These are phyloP conservation scores for Aciculosporium take DNA, from an alignment of 2,329 filamentous ascomycete genomes.

Conservation along the genomic window DNA sequence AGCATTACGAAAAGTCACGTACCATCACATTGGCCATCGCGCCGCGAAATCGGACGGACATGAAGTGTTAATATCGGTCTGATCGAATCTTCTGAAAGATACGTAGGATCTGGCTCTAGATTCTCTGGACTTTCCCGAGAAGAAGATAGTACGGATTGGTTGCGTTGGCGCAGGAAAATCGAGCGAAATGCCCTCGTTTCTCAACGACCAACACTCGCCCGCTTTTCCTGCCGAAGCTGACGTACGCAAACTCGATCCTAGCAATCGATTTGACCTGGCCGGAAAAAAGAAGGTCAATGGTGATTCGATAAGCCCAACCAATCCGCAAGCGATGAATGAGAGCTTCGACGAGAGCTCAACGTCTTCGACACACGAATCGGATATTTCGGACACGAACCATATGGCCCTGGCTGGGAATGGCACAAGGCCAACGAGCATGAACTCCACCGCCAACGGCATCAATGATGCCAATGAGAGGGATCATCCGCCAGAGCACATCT, in stretches of 20 bases:
- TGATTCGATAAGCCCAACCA: constrained; percentile 24
- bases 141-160: neutral
- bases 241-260: constrained; percentile 29
- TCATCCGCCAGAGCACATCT: constrained; percentile 15
- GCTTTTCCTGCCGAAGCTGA: constrained; percentile 27
- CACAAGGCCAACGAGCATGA: constrained; percentile 39
- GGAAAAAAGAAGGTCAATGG: constrained; percentile 22
- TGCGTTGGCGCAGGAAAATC: constrained; percentile 4
- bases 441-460: constrained; percentile 43
- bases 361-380: constrained; percentile 38
- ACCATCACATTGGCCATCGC: neutral
- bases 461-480: constrained; percentile 21
- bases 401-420: constrained; percentile 29
- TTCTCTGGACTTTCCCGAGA: neutral
- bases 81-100: neutral
- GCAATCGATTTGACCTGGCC: constrained; percentile 22
- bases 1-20: neutral
- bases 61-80: neutral
- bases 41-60: neutral
- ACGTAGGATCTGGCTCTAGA: neutral
- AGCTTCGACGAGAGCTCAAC: constrained; percentile 41
- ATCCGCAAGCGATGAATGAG: constrained; percentile 33
- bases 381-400: constrained; percentile 31
- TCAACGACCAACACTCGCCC: constrained; percentile 31
- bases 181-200: constrained; percentile 39